A percentile compares a stretch with the other conserved stretches of the same genome.
Evolutionary conservation across 2,329 filamentous ascomycete species (phyloP).

Genomic region (Ceratocystis colombiana): DNA sequence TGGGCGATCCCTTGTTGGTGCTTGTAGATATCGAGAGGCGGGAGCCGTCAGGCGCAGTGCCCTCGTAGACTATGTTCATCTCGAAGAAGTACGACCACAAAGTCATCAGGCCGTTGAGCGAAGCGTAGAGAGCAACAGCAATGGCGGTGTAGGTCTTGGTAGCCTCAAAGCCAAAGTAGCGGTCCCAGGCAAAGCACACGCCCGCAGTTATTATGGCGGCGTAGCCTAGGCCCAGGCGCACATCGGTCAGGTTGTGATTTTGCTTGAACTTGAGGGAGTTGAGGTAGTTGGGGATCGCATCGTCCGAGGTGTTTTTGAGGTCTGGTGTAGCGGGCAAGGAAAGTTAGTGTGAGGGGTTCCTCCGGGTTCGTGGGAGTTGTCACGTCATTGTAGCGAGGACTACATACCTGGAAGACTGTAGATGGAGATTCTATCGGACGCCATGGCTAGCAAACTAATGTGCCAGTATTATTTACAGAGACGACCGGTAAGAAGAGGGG

Average conservation of each 20-base stretch:
- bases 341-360: slow-evolving; percentile 13
- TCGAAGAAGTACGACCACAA: slow-evolving; percentile 81
- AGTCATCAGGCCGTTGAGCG: slow-evolving; percentile 68
- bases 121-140: slow-evolving; percentile 69
- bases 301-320: slow-evolving; percentile 92
- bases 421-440: slow-evolving; percentile 50
- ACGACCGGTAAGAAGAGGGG: background rate
- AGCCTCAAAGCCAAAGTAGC: slow-evolving; percentile 75
- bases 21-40: slow-evolving; percentile 64
- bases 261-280: slow-evolving; percentile 78
- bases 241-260: slow-evolving; percentile 68
- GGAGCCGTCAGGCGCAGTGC: slow-evolving; percentile 50
- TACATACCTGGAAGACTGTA: slow-evolving; percentile 54
- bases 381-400: background rate
- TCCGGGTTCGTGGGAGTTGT: background rate
- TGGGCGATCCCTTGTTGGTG: slow-evolving; percentile 68
- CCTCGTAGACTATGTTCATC: slow-evolving; percentile 70
- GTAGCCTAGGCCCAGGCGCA: slow-evolving; percentile 77
- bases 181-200: slow-evolving; percentile 83
- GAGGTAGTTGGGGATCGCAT: slow-evolving; percentile 87
- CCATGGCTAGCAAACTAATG: slow-evolving; percentile 1
- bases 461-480: background rate
- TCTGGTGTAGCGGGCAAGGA: slow-evolving; percentile 43
- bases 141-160: slow-evolving; percentile 72
- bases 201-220: slow-evolving; percentile 67